These are phyloP conservation scores for Medicago lupulina DNA, from an alignment of 306 rosid genomes.

Conservation along the genomic window DNA sequence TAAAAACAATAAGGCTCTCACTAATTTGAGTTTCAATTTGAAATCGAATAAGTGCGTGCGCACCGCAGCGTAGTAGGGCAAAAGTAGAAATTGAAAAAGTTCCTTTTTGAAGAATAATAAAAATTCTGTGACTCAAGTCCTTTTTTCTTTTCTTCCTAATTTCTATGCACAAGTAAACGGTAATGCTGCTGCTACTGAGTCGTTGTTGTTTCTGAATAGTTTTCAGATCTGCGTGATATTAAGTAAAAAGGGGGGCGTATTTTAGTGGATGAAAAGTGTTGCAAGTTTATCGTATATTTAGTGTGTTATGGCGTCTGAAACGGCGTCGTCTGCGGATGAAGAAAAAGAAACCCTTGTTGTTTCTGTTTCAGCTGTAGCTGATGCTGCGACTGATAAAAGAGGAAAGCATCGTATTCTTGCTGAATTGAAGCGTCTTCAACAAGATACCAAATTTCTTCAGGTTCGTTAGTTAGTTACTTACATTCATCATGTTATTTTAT, in stretches of 20 bases:
- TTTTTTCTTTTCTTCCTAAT: not conserved
- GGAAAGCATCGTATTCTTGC: slow-evolving; percentile 87
- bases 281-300: not conserved
- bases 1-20: too few relatives aligned
- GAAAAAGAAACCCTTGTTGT: slow-evolving; percentile 46
- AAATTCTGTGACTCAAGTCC: not conserved
- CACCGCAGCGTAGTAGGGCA: slow-evolving; percentile 1
- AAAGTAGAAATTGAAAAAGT: not conserved
- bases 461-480: slow-evolving; percentile 28
- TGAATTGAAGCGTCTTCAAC: slow-evolving; percentile 76
- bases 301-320: slow-evolving; percentile 62
- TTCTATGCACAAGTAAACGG: not conserved
- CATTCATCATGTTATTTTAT: too few relatives aligned
- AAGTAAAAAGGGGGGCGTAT: not conserved
- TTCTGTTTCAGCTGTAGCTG: slow-evolving; percentile 26
- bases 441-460: slow-evolving; percentile 72
- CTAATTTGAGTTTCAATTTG: not conserved
- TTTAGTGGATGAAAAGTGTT: slow-evolving; percentile 34
- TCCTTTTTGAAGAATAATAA: not conserved
- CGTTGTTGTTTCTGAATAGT: not conserved
- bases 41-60: not conserved
- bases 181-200: not conserved
- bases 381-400: slow-evolving; percentile 53
- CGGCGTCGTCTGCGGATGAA: slow-evolving; percentile 70
- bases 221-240: slow-evolving; percentile 37